phyloP scores from a whole-genome alignment of 257 asterid species.

The Leonotis leonurus region DNA sequence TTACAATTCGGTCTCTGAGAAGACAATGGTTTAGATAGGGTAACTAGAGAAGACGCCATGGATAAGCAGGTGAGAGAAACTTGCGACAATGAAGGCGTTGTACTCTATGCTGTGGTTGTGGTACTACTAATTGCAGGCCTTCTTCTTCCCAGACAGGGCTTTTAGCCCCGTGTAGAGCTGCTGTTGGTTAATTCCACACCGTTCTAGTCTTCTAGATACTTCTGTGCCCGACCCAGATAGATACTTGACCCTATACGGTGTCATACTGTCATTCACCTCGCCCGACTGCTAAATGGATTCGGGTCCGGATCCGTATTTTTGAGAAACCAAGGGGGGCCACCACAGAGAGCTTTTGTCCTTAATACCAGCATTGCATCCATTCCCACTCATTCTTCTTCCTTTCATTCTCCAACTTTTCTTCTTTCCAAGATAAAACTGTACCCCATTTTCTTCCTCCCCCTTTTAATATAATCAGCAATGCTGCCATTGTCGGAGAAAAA shows the following conservation, averaged over 20 bases:
- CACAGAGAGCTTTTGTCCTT: slow-evolving; percentile 30
- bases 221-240: neutral
- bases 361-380: slow-evolving; percentile 30
- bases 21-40: slow-evolving; percentile 43
- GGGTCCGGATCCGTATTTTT: neutral
- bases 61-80: slow-evolving; percentile 35
- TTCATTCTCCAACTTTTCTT: slow-evolving; percentile 8
- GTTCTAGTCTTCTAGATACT: slow-evolving; percentile 11
- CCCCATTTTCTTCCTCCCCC: slow-evolving; percentile 10
- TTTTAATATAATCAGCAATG: slow-evolving; percentile 12
- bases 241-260: neutral
- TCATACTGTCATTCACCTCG: neutral
- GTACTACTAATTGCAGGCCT: neutral
- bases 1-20: slow-evolving; percentile 20
- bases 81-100: neutral
- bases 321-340: slow-evolving; percentile 37
- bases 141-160: neutral
- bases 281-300: neutral
- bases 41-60: slow-evolving; percentile 64
- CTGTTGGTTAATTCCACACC: neutral
- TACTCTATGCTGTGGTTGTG: neutral
- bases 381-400: slow-evolving; percentile 17
- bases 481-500: slow-evolving; percentile 17
- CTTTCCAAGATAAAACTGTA: slow-evolving; percentile 14
- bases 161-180: slow-evolving; percentile 2